phyloP scores from a whole-genome alignment of 2,329 filamentous ascomycete species.

The Laburnicola sp. region DNA sequence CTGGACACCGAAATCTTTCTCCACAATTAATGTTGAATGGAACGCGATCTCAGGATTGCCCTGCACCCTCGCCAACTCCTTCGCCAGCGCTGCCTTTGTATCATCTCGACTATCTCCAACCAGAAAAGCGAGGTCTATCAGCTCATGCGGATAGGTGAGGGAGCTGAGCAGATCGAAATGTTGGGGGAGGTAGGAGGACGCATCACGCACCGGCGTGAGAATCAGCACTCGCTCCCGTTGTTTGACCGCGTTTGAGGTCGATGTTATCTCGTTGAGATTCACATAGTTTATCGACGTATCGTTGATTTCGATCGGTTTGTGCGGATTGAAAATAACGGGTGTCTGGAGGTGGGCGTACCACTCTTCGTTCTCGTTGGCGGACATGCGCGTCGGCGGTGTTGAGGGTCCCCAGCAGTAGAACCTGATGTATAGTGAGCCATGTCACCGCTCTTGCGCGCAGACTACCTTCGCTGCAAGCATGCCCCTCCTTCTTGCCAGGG shows the following conservation, averaged over 20 bases:
- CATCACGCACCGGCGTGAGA: conserved; percentile 90
- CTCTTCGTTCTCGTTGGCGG: conserved; percentile 81
- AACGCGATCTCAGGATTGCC: conserved; percentile 79
- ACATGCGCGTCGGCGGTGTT: conserved; percentile 96
- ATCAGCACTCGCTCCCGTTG: conserved; percentile 90
- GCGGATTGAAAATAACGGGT: conserved; percentile 94
- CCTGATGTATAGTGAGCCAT: conserved; percentile 55
- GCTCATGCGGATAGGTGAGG: conserved; percentile 88
- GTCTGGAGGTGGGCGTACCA: conserved; percentile 91
- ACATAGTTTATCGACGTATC: conserved; percentile 75
- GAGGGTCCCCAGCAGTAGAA: conserved; percentile 97
- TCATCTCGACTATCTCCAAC: conserved; percentile 91
- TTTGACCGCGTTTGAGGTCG: conserved; percentile 73
- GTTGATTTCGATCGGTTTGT: conserved; percentile 84
- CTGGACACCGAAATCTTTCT: conserved; percentile 84
- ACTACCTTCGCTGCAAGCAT: background rate
- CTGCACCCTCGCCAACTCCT: conserved; percentile 87
- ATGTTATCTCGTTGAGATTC: conserved; percentile 82
- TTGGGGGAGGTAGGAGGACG: conserved; percentile 76
- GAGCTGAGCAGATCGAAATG: conserved; percentile 92
- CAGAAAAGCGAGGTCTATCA: conserved; percentile 94
- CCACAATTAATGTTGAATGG: conserved; percentile 78
- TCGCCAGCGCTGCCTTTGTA: conserved; percentile 80
- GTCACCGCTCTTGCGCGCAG: background rate
- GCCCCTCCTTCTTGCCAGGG: background rate